phyloP scores from a whole-genome alignment of 2,329 filamentous ascomycete genomes.

The Colletotrichum endophyticum region DNA sequence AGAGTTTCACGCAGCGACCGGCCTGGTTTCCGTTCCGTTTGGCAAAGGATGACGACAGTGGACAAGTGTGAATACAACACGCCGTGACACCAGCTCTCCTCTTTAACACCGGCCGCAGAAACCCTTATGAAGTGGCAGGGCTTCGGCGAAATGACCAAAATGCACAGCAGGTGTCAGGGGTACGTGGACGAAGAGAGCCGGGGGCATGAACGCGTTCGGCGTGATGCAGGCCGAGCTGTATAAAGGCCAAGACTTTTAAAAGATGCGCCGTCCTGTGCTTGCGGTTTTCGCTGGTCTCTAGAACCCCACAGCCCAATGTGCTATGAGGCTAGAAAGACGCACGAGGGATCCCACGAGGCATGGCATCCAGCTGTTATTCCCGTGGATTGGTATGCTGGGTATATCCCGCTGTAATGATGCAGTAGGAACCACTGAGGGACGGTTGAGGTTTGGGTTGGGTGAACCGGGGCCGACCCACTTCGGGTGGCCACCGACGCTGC shows the following conservation, averaged over 20 bases:
- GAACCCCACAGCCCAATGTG: neutral
- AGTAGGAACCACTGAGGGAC: neutral
- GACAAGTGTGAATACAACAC: neutral
- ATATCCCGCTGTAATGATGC: too few species aligned
- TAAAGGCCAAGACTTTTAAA: neutral
- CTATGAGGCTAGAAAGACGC: neutral
- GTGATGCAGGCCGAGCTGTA: slow-evolving; percentile 4
- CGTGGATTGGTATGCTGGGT: neutral
- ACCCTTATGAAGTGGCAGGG: neutral
- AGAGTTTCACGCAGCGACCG: neutral
- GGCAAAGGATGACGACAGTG: neutral
- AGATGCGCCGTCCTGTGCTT: neutral
- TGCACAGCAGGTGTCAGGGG: neutral
- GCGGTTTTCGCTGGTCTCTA: neutral
- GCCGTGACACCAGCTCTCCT: neutral
- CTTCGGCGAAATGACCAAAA: neutral
- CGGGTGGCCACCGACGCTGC: neutral
- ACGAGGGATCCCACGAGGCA: neutral
- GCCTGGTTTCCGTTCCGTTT: neutral
- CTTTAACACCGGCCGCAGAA: neutral
- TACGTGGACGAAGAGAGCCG: neutral
- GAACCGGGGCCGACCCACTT: neutral
- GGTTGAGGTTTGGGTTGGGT: neutral
- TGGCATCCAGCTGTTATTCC: neutral
- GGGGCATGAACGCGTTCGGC: neutral